Base-by-base conservation (phyloP, 139 green algal genomes). In the Parachlorella kessleri region DNA sequence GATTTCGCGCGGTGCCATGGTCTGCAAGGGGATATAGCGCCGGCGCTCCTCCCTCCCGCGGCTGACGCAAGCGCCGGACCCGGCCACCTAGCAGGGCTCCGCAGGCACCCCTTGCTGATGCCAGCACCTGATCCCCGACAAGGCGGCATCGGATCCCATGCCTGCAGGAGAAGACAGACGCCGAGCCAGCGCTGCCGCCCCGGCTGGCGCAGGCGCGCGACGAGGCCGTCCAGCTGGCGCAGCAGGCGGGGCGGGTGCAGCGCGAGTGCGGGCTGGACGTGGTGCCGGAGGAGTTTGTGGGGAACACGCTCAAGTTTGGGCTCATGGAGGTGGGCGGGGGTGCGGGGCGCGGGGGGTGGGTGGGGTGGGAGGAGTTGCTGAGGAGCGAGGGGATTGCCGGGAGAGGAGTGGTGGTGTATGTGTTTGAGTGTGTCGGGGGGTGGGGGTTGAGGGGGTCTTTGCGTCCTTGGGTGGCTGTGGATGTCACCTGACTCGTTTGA, bases 41-140 rank as follows among this genome's bases (percentile, higher is more conserved):
- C 97, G 5, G 94, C 96, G 6, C 88, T 99, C 63, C 87, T 99
- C 37, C 94, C 89, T n/a, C n/a, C n/a, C n/a, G n/a, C n/a, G n/a
- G n/a, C n/a, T n/a, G n/a, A n/a, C n/a, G n/a, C n/a, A n/a, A n/a
- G n/a, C n/a, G n/a, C n/a, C n/a, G n/a, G n/a, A n/a, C n/a, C n/a
- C n/a, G n/a, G n/a, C n/a, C n/a, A n/a, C n/a, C n/a, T n/a, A n/a
- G n/a, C n/a, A n/a, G n/a, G n/a, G n/a, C n/a, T n/a, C n/a, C n/a
- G n/a, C n/a, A n/a, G n/a, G n/a, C n/a, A n/a, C n/a, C n/a, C n/a
- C n/a, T n/a, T n/a, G n/a, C n/a, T n/a, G n/a, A n/a, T n/a, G n/a
- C n/a, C n/a, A n/a, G n/a, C n/a, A n/a, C n/a, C n/a, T n/a, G n/a
- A n/a, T n/a, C n/a, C n/a, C n/a, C n/a, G n/a, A n/a, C n/a, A n/a